Base-by-base conservation (phyloP, 768 basidiomycete species). In the Nidularia sp. region DNA sequence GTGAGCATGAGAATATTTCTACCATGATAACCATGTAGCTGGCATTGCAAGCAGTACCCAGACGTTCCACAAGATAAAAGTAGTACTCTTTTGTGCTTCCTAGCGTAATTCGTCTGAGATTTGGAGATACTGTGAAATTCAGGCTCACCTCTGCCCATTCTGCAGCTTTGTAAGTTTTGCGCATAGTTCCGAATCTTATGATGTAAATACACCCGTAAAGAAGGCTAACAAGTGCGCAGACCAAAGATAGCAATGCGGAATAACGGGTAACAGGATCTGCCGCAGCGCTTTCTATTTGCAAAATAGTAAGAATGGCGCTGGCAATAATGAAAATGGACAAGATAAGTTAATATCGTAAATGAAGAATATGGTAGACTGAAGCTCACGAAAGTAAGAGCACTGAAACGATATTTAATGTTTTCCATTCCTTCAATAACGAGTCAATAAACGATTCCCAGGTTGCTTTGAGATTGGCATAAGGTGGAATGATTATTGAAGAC, bases 41-140 rank as follows among this genome's bases (percentile, higher is more conserved):
- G 85, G 85, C 71, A 84, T 76, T 0, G 84, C 80, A 31, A 88
- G 70, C 15, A 87, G 54, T 1, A 86, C 78, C 84, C 85, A 86
- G 13, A 86, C 80, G 54, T 88, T 88, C 85, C 86, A 74, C 53
- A 59, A 68, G 31, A 70, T 65, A 0, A 47, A 45, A 0, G 64
- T 58, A 9, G 54, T 58, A 2, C 57, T 55, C 42, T 64, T 66
- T 47, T 78, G 74, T 2, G 83, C 79, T 59, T 86, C 85, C 80
- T 85, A 48, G 7, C 18, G 2, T 34, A 6, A 43, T 31, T 18
- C 50, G 8, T 49, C 10, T 15, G 18, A 31, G 5, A 0, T 5
- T 8, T 35, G 10, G 31, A 6, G 12, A 8, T n/a, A 22, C 25
- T 10, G 12, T 0, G 46, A 6, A 13, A 8, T 29, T 43, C 29